These are phyloP conservation scores for Xylariaceae sp. DNA, from an alignment of 2,329 filamentous ascomycete species.

Conservation along the genomic window DNA sequence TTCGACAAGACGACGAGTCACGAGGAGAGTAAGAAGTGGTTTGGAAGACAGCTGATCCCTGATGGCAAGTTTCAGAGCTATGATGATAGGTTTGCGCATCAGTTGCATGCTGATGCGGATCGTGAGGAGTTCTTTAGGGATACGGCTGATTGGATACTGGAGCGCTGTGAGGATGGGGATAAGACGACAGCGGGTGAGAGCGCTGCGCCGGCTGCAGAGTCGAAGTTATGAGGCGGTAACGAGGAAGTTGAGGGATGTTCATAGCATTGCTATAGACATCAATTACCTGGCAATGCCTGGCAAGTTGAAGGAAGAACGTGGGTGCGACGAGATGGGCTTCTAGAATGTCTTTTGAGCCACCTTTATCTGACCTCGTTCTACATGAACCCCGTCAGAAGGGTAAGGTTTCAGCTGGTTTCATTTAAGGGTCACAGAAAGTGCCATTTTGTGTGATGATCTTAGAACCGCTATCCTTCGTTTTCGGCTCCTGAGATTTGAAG, in stretches of 20 bases:
- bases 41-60: slow-evolving; percentile 51
- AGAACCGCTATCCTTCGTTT: not conserved
- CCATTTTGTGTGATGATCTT: not conserved
- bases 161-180: slow-evolving; percentile 29
- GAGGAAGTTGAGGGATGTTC: not conserved
- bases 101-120: slow-evolving; percentile 59
- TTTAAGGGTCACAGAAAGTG: too few species aligned
- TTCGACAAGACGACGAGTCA: slow-evolving; percentile 66
- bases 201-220: slow-evolving; percentile 8
- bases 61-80: slow-evolving; percentile 73
- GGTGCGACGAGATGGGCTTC: too few species aligned
- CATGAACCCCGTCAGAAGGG: too few species aligned
- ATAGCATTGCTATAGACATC: not conserved
- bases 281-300: not conserved
- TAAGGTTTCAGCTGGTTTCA: too few species aligned
- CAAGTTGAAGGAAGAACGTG: too few species aligned
- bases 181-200: too few species aligned
- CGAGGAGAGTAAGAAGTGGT: slow-evolving; percentile 60
- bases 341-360: not conserved
- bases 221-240: slow-evolving; percentile 20
- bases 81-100: slow-evolving; percentile 75
- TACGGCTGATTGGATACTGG: slow-evolving; percentile 63
- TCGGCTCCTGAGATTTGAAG: not conserved
- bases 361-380: too few species aligned
- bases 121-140: slow-evolving; percentile 55